Base-by-base conservation (phyloP, 2,329 filamentous ascomycete species). In the Waltergamsia citrina region DNA sequence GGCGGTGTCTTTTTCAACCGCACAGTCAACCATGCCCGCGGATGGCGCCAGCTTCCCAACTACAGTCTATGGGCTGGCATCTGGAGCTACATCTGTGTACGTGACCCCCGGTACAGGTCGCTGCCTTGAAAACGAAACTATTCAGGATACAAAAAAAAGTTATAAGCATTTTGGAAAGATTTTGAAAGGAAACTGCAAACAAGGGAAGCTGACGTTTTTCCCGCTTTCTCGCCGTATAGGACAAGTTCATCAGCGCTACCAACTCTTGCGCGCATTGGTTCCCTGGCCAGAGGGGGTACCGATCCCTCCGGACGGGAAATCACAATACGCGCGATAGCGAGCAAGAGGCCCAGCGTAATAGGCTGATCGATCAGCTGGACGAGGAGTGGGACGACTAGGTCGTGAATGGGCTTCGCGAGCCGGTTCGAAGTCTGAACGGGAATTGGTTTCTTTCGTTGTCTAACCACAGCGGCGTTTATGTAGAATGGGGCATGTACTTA, bases 1-100 rank as follows among this genome's bases (percentile, higher is more conserved):
- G 92, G 92, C 45, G 92, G 92, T 50, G 83, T 94, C 47, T 87
- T 94, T 42, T 98, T 96, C 65, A 90, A 95, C 59, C 78, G 92
- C 39, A 93, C 86, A 21, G 88, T 98, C 38, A 81, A 88, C 60
- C 85, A 98, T 55, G 87, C 94, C 47, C 74, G 92, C 41, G 92
- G 92, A 31, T 96, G 90, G 92, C 77, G 85, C 46, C 92, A 98
- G 57, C 65, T 95, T 46, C 92, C 92, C 34, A 96, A 98, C 62
- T 95, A 92, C 63, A 78, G 75, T 46, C 73, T 95, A 46, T 98
- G 92, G 92, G 79, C 85, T 20, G 81, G 86, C 35, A 84, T 95
- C 41, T 79, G 84, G 61, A 78, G 72, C 46, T 94, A 94, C 54
- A 62, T 94, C 49, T 81, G 73, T 68, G 90, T 60, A 45, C 54